phyloP scores from a whole-genome alignment of 2,329 filamentous ascomycete genomes.

The Sporothrix pallida region DNA sequence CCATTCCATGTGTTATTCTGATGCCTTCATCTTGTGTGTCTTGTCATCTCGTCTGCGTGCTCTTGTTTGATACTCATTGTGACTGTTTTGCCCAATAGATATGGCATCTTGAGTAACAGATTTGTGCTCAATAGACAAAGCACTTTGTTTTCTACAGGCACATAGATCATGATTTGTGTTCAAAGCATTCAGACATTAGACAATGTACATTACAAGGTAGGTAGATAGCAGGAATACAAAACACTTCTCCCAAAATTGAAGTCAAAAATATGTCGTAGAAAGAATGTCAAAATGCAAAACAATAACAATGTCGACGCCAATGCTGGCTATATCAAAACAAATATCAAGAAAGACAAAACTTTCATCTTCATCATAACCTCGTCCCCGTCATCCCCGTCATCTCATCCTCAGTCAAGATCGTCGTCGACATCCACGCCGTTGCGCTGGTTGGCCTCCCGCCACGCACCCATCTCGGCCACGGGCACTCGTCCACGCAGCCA shows the following conservation, averaged over 20 bases:
- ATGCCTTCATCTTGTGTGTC: no score
- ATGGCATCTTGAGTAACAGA: not conserved
- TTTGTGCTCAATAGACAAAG: not conserved
- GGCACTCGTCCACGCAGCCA: constrained; percentile 82
- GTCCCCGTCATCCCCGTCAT: not conserved
- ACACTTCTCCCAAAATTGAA: not conserved
- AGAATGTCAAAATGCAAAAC: not conserved
- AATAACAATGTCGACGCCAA: not conserved
- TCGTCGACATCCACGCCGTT: constrained; percentile 31
- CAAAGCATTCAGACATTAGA: not conserved
- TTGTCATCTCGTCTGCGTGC: no score
- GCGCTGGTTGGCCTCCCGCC: constrained; percentile 50
- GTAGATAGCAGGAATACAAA: constrained; percentile 13
- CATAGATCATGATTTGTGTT: not conserved
- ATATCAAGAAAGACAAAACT: not conserved
- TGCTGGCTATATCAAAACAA: not conserved
- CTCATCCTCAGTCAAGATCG: constrained; percentile 28
- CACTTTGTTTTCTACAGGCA: not conserved
- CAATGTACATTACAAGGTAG: not conserved
- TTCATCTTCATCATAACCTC: not conserved
- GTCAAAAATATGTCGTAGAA: not conserved
- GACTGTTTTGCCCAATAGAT: no score
- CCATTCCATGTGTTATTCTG: no score
- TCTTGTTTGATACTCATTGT: no score
- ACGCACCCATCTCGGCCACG: constrained; percentile 62